Base-by-base conservation (phyloP, 1,284 basidiomycete genomes). In the Kwoniella shivajii region DNA sequence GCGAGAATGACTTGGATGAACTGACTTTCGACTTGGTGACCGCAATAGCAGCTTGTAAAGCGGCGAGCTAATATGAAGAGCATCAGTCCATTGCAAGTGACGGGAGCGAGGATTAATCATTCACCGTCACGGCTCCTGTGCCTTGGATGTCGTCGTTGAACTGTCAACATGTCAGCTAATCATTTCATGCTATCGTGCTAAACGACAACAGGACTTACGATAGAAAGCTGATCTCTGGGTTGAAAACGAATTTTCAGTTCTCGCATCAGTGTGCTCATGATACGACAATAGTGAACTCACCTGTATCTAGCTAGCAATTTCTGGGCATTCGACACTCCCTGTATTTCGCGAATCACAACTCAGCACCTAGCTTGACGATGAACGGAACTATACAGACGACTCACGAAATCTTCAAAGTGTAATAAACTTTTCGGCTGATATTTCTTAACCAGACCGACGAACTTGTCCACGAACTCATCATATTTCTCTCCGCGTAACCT, bases 61-160 rank as follows among this genome's bases (percentile, higher is more conserved):
- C 85, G 0, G 89, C 84, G 3, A 70, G 64, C 69, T 72, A 52
- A 3, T 22, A 11, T 1, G 13, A 45, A 29, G 52, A 51, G 26
- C 13, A 16, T 85, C 39, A 88, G 78, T 51, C 87, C 76, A 45
- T 1, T 18, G 11, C 26, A 13, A 14, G 6, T 22, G 5, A n/a
- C 18, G 22, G 18, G n/a, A 7, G 16, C 14, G n/a, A 22, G 10
- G 20, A 24, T 14, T 33, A 29, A 20, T 9, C 2, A 16, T 6
- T 58, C 27, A 74, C 72, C 14, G 89, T 87, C 14, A 92, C 89
- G 0, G 89, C 89, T 2, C 90, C 89, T 1, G 90, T 92, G 13
- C 90, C 90, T 79, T 92, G 89, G 42, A 78, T 76, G 63, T 77
- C 88, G 64, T 90, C 89, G 72, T 91, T 91, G 80, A 91, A 91